Evolutionary conservation across 202 grass and related monocot genomes (phyloP).

Genomic region (Schoenoplectus tabernaemontani): DNA sequence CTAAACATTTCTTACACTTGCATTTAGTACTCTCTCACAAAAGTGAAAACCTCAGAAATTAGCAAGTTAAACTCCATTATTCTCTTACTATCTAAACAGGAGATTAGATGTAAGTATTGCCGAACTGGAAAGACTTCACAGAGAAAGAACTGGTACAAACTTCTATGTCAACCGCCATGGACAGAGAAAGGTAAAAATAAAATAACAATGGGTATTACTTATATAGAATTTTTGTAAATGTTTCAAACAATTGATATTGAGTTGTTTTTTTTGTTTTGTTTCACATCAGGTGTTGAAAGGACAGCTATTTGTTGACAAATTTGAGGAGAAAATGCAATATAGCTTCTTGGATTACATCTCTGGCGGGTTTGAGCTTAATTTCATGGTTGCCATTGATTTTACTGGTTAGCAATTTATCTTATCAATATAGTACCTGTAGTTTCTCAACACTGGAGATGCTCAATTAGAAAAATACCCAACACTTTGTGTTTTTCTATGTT

Average conservation of each 20-base stretch:
- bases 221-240: background rate
- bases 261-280: background rate
- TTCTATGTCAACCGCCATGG: constrained; percentile 47
- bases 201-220: background rate
- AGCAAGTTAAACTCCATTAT: background rate
- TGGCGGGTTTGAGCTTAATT: constrained; percentile 90
- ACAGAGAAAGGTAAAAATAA: constrained; percentile 44
- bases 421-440: background rate
- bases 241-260: background rate
- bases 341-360: constrained; percentile 99
- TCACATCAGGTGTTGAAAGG: constrained; percentile 58
- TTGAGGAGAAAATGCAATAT: constrained; percentile 65
- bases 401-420: constrained; percentile 47
- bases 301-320: constrained; percentile 77
- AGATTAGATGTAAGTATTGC: constrained; percentile 53
- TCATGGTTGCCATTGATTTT: constrained; percentile 96
- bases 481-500: constrained; percentile 21
- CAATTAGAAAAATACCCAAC: background rate
- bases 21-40: background rate
- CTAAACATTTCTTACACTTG: background rate
- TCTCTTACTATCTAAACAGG: constrained; percentile 32
- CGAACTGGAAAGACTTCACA: constrained; percentile 61
- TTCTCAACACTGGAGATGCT: background rate
- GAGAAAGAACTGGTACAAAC: constrained; percentile 56
- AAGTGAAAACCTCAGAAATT: background rate